A percentile compares a stretch with the other conserved stretches of the same genome.
These are phyloP conservation scores for Macrolepiota fuliginosa DNA, from an alignment of 768 basidiomycete genomes.

Conservation along the genomic window DNA sequence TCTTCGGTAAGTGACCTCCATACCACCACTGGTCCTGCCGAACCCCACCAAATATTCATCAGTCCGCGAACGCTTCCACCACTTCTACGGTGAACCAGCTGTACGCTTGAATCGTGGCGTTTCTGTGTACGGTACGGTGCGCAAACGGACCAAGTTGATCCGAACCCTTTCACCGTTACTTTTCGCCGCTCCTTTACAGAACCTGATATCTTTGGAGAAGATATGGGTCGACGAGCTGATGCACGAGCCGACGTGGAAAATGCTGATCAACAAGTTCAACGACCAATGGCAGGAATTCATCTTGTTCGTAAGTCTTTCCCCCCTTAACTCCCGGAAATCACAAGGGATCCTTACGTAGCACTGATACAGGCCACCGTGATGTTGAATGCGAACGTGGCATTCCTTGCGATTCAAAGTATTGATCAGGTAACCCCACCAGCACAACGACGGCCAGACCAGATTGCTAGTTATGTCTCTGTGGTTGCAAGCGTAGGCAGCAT, in stretches of 20 bases:
- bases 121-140: constrained; percentile 32
- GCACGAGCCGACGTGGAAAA: constrained; percentile 16
- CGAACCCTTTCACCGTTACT: constrained; percentile 33
- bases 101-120: constrained; percentile 44
- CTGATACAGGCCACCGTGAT: constrained; percentile 47
- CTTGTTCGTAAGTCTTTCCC: constrained; percentile 38
- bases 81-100: constrained; percentile 44
- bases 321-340: neutral
- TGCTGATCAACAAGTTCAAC: constrained; percentile 18
- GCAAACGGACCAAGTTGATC: constrained; percentile 34
- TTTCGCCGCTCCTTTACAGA: constrained; percentile 43
- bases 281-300: constrained; percentile 27
- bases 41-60: neutral
- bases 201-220: constrained; percentile 36
- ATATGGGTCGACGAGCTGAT: constrained; percentile 47
- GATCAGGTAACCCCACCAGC: constrained; percentile 18
- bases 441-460: constrained; percentile 33
- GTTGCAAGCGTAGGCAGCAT: constrained; percentile 43
- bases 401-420: constrained; percentile 48
- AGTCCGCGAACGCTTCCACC: constrained; percentile 39
- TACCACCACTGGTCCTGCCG: too few relatives aligned
- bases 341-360: neutral
- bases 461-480: constrained; percentile 46
- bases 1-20: constrained; percentile 31
- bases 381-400: constrained; percentile 54